Evolutionary conservation across 1,139 yeast genomes (phyloP).

Genomic region (Taiozyma onychis): DNA sequence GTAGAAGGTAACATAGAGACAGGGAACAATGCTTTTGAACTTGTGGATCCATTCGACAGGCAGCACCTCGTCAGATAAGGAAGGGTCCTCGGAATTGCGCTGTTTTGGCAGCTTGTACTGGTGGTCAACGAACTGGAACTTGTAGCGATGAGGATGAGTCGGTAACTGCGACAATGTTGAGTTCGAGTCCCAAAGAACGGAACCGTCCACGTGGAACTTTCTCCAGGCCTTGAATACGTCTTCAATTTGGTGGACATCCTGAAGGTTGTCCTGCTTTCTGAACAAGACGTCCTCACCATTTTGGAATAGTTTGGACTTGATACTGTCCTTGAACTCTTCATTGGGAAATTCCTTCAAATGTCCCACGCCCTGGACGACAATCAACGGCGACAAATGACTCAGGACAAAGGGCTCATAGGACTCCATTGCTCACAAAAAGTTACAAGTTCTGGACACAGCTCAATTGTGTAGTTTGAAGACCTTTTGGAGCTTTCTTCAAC

Average conservation of each 20-base stretch:
- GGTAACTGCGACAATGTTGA: constrained; percentile 18
- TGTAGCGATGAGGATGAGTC: constrained; percentile 20
- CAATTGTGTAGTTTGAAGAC: background rate
- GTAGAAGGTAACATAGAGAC: constrained; percentile 38
- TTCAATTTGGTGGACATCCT: constrained; percentile 13
- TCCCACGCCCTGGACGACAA: constrained; percentile 33
- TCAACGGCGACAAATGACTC: constrained; percentile 29
- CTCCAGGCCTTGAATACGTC: constrained; percentile 26
- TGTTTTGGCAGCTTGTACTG: constrained; percentile 20
- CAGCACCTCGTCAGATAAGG: constrained; percentile 36
- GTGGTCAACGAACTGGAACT: constrained; percentile 26
- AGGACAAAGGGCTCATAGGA: constrained; percentile 27
- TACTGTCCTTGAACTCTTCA: constrained; percentile 16
- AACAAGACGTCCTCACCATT: constrained; percentile 17
- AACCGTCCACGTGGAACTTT: constrained; percentile 24
- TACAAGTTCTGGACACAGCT: background rate
- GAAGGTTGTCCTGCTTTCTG: constrained; percentile 23
- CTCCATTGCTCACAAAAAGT: constrained; percentile 18
- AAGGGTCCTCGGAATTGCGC: constrained; percentile 6
- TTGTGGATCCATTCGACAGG: constrained; percentile 45
- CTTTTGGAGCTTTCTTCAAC: background rate
- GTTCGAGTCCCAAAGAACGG: constrained; percentile 25
- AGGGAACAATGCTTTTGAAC: constrained; percentile 38
- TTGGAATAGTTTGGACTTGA: constrained; percentile 8
- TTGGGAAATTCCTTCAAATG: constrained; percentile 1